Conservation (phyloP, 225 moss, liverwort and hornwort genomes). For the Climacium dendroides region DNA sequence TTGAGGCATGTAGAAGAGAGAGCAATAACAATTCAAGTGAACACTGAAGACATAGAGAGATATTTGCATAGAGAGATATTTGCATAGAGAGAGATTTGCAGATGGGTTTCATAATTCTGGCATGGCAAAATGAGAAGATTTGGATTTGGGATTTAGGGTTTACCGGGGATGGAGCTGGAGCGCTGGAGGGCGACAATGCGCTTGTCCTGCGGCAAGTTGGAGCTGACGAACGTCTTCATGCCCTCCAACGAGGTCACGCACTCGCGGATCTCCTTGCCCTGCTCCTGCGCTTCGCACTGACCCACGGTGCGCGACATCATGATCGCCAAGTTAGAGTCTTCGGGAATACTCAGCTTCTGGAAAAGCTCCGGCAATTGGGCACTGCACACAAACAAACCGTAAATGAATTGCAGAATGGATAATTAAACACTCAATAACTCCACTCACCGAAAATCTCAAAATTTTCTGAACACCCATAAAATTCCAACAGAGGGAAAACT, state of each 20-base stretch:
- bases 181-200: slow-evolving; percentile 17
- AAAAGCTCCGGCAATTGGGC: slow-evolving; percentile 20
- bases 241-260: slow-evolving; percentile 32
- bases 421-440: neutral
- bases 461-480: too few species aligned
- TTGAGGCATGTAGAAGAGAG: neutral
- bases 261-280: neutral
- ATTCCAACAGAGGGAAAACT: neutral
- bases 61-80: too few species aligned
- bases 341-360: slow-evolving; percentile 15
- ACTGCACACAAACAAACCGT: neutral
- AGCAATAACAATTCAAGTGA: neutral
- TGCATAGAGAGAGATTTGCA: neutral
- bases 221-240: slow-evolving; percentile 27
- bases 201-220: slow-evolving; percentile 12
- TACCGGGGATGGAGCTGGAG: slow-evolving; percentile 33
- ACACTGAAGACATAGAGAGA: too few species aligned
- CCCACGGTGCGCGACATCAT: slow-evolving; percentile 32
- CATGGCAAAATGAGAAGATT: neutral
- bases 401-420: neutral
- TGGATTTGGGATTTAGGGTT: neutral
- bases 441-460: neutral
- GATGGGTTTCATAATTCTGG: neutral
- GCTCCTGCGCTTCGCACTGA: slow-evolving; percentile 22
- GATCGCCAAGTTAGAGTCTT: slow-evolving; percentile 24